Percentiles rank a stretch among this genome's conserved stretches.
Conservation (phyloP, 768 basidiomycete genomes). For the Suillus subalutaceus region DNA sequence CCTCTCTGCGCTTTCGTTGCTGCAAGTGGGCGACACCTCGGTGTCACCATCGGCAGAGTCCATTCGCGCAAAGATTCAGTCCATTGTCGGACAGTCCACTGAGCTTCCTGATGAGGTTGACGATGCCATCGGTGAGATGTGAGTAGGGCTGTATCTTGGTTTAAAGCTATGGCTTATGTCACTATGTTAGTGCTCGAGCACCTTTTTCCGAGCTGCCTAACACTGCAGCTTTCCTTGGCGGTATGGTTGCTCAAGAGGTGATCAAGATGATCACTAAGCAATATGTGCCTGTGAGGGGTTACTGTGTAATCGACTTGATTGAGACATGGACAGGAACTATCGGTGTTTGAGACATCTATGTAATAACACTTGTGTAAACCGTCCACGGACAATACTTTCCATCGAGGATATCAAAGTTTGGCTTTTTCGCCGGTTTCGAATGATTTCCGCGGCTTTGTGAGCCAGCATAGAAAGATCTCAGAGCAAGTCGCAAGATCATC, state of each 20-base stretch:
- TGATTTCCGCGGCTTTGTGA: constrained; percentile 17
- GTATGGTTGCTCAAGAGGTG: constrained; percentile 91
- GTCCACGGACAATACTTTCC: neutral
- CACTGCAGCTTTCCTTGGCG: constrained; percentile 91
- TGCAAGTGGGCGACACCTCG: constrained; percentile 29
- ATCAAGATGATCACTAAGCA: constrained; percentile 98
- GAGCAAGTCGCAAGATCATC: neutral
- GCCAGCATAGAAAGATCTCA: constrained; percentile 7
- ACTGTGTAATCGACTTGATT: constrained; percentile 82
- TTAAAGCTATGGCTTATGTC: constrained; percentile 8
- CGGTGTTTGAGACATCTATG: constrained; percentile 20
- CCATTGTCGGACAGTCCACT: constrained; percentile 50
- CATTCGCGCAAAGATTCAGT: constrained; percentile 53
- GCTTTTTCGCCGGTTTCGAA: constrained; percentile 1
- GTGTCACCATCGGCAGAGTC: constrained; percentile 49
- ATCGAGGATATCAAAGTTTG: neutral
- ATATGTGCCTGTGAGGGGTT: constrained; percentile 88
- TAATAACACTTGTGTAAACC: neutral
- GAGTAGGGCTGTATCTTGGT: constrained; percentile 33
- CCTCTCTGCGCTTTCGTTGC: constrained; percentile 58
- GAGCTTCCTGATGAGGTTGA: constrained; percentile 59
- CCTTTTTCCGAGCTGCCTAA: constrained; percentile 89
- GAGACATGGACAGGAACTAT: constrained; percentile 74
- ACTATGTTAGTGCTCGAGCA: constrained; percentile 61
- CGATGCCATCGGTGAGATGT: constrained; percentile 80